Conservation (phyloP, 31 red algal species). For the Endocladia muricata region DNA sequence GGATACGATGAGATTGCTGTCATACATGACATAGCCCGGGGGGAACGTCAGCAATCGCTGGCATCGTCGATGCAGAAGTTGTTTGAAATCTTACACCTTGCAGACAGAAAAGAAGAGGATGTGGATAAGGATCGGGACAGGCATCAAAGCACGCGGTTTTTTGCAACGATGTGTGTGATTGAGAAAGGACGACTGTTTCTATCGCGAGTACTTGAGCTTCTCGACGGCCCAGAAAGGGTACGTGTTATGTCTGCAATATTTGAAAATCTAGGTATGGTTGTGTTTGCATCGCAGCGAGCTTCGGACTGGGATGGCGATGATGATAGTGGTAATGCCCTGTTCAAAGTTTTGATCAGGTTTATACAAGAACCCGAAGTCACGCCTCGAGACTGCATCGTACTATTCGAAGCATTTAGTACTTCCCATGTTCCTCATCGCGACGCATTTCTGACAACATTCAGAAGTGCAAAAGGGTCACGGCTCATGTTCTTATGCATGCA, state of each 20-base stretch:
- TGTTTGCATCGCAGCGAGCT: conserved; percentile 44
- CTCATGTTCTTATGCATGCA: conserved; percentile 64
- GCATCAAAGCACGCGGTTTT: conserved; percentile 31
- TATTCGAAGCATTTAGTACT: conserved; percentile 42
- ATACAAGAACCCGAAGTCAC: conserved; percentile 27
- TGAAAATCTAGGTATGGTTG: conserved; percentile 56
- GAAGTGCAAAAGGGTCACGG: conserved; percentile 41
- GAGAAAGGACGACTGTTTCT: conserved; percentile 67
- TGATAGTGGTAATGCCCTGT: background rate
- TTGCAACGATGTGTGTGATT: conserved; percentile 64
- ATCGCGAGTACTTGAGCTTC: conserved; percentile 42
- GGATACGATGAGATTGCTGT: conserved; percentile 75
- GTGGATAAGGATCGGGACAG: conserved; percentile 2
- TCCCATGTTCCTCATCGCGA: conserved; percentile 46
- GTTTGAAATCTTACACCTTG: conserved; percentile 42
- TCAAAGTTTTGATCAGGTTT: background rate
- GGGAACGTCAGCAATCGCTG: conserved; percentile 38
- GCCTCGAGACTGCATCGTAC: conserved; percentile 25
- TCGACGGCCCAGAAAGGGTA: conserved; percentile 37
- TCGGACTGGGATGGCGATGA: background rate
- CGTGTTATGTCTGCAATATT: conserved; percentile 59
- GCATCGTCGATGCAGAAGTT: conserved; percentile 33
- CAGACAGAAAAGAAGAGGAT: background rate
- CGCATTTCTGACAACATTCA: conserved; percentile 56
- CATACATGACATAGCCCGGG: conserved; percentile 69